Evolutionary conservation across 2,329 filamentous ascomycete species (phyloP), one percentile per base, ranked within the genome.

Genomic region (Xylaria arbuscula): DNA sequence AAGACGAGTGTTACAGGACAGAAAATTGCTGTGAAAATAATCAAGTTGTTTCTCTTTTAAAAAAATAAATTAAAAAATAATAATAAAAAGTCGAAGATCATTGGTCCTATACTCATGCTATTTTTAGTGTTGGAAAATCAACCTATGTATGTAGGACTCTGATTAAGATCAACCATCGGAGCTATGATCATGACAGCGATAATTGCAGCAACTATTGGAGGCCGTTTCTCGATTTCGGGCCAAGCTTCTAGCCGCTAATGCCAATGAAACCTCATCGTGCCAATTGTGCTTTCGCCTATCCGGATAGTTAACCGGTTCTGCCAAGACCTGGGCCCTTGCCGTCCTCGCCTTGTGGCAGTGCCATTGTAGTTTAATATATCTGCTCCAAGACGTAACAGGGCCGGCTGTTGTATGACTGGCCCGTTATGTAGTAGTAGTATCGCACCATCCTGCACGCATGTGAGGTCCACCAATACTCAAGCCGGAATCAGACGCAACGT

Each of bases 351-450:
- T 17, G 17, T 19, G 24, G 36, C 40, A 50, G 24, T 42, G 42
- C 24, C 28, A 64, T 48, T 54, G 38, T 24, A n/a, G n/a, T 42
- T 19, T 58, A 55, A 57, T 55, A 45, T 59, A 55, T 34, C 55
- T 34, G 28, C n/a, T 63, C 48, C 34, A 55, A 57, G 45, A 45
- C 53, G 61, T 36, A 45, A 69, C 63, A 50, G 48, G 28, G 17
- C 67, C 70, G 73, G 70, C 69, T 73, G 36, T 67, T 70, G 67
- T 66, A 45, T 63, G 45, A 61, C 56, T 48, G 64, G 70, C 62
- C 58, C 61, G 65, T 58, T 66, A 73, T 62, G 72, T 72, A 73
- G 70, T 55, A 73, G 71, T 72, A 72, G 71, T 67, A 75, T 72
- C 64, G 58, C 68, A 69, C 66, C 71, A 34, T 57, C 47, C 17